Evolutionary conservation across 805 yeast genomes (phyloP).

Genomic region (Yarrowia sp.): DNA sequence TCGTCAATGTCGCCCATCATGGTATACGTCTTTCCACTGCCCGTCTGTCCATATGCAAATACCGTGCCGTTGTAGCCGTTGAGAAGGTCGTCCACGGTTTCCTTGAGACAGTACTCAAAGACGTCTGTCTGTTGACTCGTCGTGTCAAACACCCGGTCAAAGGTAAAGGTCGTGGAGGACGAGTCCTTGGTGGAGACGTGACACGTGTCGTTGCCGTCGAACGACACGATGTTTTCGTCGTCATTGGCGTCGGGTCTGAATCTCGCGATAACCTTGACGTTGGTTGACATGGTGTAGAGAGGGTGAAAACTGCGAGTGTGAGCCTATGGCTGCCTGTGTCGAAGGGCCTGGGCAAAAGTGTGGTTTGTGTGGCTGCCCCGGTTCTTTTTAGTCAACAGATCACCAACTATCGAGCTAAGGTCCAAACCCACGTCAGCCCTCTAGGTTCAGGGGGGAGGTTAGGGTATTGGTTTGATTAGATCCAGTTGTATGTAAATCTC

Average conservation of each 20-base stretch:
- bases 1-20: constrained; percentile 60
- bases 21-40: constrained; percentile 73
- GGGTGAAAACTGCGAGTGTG: background rate
- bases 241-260: constrained; percentile 56
- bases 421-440: background rate
- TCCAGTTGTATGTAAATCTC: background rate
- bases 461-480: constrained; percentile 15
- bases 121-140: constrained; percentile 54
- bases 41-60: constrained; percentile 76
- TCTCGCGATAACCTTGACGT: constrained; percentile 68
- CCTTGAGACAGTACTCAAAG: constrained; percentile 56
- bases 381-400: background rate
- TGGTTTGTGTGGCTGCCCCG: too few relatives aligned
- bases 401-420: background rate
- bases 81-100: constrained; percentile 66
- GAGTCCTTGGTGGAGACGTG: background rate
- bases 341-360: too few relatives aligned
- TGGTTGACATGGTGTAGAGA: constrained; percentile 28
- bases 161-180: constrained; percentile 42
- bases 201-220: constrained; percentile 6
- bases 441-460: constrained; percentile 25
- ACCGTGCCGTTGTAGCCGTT: constrained; percentile 77
- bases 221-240: constrained; percentile 29
- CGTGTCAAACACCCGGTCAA: constrained; percentile 62
- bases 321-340: too few relatives aligned